A percentile compares a stretch with the other conserved stretches of the same genome.
phyloP scores from a whole-genome alignment of 2,329 filamentous ascomycete genomes.

The Pezicula neosporulosa region DNA sequence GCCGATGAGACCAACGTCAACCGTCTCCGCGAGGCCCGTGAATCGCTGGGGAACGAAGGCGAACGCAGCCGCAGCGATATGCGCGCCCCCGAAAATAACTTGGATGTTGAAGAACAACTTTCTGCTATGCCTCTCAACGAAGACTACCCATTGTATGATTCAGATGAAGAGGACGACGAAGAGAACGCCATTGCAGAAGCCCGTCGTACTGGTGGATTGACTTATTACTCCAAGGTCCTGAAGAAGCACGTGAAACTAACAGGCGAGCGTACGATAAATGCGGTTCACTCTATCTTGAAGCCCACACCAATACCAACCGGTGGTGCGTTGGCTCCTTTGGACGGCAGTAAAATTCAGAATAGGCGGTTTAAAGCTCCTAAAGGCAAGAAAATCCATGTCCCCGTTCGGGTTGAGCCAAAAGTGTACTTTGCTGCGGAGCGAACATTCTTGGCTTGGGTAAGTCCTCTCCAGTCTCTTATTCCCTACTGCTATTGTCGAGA shows the following conservation, averaged over 20 bases:
- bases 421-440: constrained; percentile 96
- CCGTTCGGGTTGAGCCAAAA: constrained; percentile 93
- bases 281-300: constrained; percentile 14
- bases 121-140: constrained; percentile 57
- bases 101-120: constrained; percentile 84
- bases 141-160: constrained; percentile 88
- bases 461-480: constrained; percentile 24
- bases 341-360: constrained; percentile 49
- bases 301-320: constrained; percentile 47
- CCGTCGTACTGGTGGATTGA: constrained; percentile 69
- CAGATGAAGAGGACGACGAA: constrained; percentile 76
- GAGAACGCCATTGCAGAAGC: constrained; percentile 76
- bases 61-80: constrained; percentile 6
- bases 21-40: constrained; percentile 13
- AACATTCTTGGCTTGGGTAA: constrained; percentile 90
- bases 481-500: constrained; percentile 1
- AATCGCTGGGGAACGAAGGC: constrained; percentile 20
- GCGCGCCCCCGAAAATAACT: constrained; percentile 32
- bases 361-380: constrained; percentile 69
- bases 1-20: constrained; percentile 15
- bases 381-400: constrained; percentile 92
- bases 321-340: constrained; percentile 50
- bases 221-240: constrained; percentile 64
- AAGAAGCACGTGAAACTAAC: constrained; percentile 29
- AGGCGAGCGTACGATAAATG: constrained; percentile 10